These are phyloP conservation scores for Cystoisospora suis DNA, from an alignment of 169 alveolate genomes.

Conservation along the genomic window DNA sequence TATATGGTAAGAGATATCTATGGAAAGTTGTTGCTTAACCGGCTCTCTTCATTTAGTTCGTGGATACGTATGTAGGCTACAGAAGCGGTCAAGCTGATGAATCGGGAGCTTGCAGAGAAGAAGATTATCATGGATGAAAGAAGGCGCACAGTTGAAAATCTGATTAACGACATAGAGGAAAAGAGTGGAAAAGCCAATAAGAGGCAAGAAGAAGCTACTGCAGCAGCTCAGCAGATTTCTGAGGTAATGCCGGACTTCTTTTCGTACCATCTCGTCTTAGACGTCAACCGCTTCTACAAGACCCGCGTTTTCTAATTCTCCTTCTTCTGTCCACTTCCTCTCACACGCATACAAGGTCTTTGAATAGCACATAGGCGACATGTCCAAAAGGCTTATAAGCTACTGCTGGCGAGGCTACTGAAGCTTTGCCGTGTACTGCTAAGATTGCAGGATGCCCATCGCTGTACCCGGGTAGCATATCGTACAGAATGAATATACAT, in stretches of 20 bases:
- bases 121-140: conserved; percentile 87
- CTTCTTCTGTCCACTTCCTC: neutral
- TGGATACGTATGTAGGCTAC: conserved; percentile 84
- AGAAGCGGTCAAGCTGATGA: conserved; percentile 75
- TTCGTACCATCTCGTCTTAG: too few relatives aligned
- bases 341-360: neutral
- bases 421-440: too few relatives aligned
- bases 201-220: conserved; percentile 82
- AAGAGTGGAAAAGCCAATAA: conserved; percentile 83
- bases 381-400: too few relatives aligned
- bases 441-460: too few relatives aligned
- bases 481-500: too few relatives aligned
- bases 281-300: neutral
- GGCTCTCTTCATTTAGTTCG: too few relatives aligned
- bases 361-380: too few relatives aligned
- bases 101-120: conserved; percentile 86
- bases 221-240: conserved; percentile 73
- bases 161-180: conserved; percentile 85
- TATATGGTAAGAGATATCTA: too few relatives aligned
- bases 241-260: conserved; percentile 75
- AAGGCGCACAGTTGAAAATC: conserved; percentile 83
- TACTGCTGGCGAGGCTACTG: too few relatives aligned
- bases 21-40: too few relatives aligned
- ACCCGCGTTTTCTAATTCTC: neutral
- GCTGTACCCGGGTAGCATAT: too few relatives aligned